A percentile compares a stretch with the other conserved stretches of the same genome.
Evolutionary conservation across 129 eudicot genomes (phyloP).

Genomic region (Lonicera japonica): DNA sequence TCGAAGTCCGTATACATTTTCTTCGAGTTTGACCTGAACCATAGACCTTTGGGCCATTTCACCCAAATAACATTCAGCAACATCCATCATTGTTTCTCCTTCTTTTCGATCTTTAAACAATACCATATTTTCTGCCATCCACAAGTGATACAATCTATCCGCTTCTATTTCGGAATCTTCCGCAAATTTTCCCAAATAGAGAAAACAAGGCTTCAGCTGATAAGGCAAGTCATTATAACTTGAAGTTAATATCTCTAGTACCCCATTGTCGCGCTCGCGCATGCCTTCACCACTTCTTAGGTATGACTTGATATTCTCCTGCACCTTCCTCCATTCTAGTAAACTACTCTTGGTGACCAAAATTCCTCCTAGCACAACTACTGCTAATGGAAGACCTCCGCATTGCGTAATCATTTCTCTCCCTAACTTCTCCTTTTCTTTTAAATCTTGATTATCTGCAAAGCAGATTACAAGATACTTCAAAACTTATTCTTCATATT

Average conservation of each 20-base stretch:
- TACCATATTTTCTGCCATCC: slow-evolving; percentile 25
- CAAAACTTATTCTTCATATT: too few relatives aligned
- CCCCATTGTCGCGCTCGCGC: not conserved
- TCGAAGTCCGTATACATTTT: not conserved
- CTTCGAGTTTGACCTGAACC: not conserved
- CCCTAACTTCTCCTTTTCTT: too few relatives aligned
- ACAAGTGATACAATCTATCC: slow-evolving; percentile 11
- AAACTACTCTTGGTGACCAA: not conserved
- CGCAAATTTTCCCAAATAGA: slow-evolving; percentile 18
- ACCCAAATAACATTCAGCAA: slow-evolving; percentile 7
- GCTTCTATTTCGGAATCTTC: slow-evolving; percentile 4
- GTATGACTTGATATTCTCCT: not conserved
- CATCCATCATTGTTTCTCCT: slow-evolving; percentile 10
- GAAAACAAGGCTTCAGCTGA: slow-evolving; percentile 23
- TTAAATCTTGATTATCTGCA: too few relatives aligned
- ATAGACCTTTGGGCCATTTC: slow-evolving; percentile 8
- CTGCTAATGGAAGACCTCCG: not conserved
- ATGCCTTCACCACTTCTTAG: not conserved
- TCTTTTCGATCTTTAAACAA: not conserved
- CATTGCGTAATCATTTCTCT: too few relatives aligned
- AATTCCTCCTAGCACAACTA: not conserved
- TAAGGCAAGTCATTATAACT: slow-evolving; percentile 17
- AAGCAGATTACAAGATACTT: too few relatives aligned
- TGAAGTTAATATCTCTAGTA: not conserved
- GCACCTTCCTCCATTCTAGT: not conserved